These are phyloP conservation scores for sorghum (Sorghum bicolor) DNA, from an alignment of 176 grass and related monocot species.

Conservation along the genomic window Sorghum_bicolor_NCBIv3 NC_012872.2:15305001-15305500, in stretches of 20 bases:
- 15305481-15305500: neutral
- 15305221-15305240: conserved; percentile 27
- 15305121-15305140: no score
- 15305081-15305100: neutral
- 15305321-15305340: conserved; percentile 39
- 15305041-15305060: no score
- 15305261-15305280: neutral
- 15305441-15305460: neutral
- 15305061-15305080: neutral
- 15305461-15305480: conserved; percentile 9
- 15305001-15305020: no score
- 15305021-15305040: neutral
- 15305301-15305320: conserved; percentile 32
- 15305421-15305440: neutral
- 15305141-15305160: neutral
- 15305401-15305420: neutral
- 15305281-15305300: neutral
- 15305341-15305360: conserved; percentile 48
- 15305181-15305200: neutral
- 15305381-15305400: conserved; percentile 28
- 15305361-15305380: conserved; percentile 59
- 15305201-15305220: neutral
- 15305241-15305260: neutral
- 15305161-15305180: neutral
- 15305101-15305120: neutral